Evolutionary conservation across 371 early-diverging fungal species (phyloP).

Genomic region (Coemansia sp.): DNA sequence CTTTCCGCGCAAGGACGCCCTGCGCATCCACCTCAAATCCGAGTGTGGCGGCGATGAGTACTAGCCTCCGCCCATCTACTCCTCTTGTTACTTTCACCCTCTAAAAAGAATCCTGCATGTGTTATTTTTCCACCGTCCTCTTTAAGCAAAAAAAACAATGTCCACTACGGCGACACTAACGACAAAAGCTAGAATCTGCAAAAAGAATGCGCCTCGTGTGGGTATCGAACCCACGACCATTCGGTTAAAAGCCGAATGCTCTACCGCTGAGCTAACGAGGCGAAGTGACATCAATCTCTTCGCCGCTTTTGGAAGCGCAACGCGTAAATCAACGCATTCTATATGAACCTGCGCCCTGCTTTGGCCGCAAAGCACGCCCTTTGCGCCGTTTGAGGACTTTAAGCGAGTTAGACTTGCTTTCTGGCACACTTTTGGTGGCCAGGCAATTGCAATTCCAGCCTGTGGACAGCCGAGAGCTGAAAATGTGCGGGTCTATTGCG

Average conservation of each 20-base stretch:
- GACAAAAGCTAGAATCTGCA: constrained; percentile 4
- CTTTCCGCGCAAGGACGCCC: constrained; percentile 42
- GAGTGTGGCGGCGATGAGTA: constrained; percentile 5
- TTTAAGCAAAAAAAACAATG: background rate
- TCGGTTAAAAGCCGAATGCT: constrained; percentile 24
- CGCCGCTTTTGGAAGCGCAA: too few relatives aligned
- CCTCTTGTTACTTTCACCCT: background rate
- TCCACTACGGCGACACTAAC: background rate
- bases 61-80: background rate
- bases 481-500: too few relatives aligned
- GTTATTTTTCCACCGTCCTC: background rate
- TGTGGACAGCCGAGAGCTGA: too few relatives aligned
- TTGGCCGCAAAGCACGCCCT: too few relatives aligned
- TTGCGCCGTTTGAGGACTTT: too few relatives aligned
- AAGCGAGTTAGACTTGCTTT: too few relatives aligned
- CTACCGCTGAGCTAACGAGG: constrained; percentile 22
- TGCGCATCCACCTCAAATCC: constrained; percentile 30
- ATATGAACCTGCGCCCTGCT: too few relatives aligned
- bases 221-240: constrained; percentile 24
- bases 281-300: background rate
- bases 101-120: background rate
- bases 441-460: too few relatives aligned
- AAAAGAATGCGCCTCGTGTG: constrained; percentile 11
- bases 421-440: too few relatives aligned
- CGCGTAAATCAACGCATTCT: too few relatives aligned